These are phyloP conservation scores for Ophiostoma angusticollis DNA, from an alignment of 2,329 filamentous ascomycete genomes.

Conservation along the genomic window DNA sequence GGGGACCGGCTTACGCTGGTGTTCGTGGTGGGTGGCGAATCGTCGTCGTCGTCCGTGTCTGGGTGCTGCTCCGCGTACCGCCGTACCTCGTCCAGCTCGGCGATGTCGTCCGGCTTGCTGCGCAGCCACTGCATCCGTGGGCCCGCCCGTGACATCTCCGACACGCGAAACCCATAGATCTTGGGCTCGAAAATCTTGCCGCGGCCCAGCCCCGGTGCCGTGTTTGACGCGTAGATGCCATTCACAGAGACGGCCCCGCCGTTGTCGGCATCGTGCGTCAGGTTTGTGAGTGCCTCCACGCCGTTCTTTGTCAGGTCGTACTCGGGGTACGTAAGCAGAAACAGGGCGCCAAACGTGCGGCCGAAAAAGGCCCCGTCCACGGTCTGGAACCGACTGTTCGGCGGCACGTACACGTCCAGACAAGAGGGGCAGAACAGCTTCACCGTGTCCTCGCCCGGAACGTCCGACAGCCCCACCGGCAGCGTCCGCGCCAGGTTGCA, in stretches of 20 bases:
- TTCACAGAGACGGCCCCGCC: slow-evolving; percentile 47
- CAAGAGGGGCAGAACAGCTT: slow-evolving; percentile 97
- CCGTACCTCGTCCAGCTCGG: slow-evolving; percentile 70
- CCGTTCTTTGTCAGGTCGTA: slow-evolving; percentile 72
- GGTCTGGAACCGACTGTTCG: slow-evolving; percentile 92
- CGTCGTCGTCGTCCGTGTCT: slow-evolving; percentile 46
- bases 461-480: slow-evolving; percentile 86
- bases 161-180: slow-evolving; percentile 94
- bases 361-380: slow-evolving; percentile 98
- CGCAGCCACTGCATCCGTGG: slow-evolving; percentile 96
- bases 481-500: slow-evolving; percentile 85
- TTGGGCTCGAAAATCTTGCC: slow-evolving; percentile 84
- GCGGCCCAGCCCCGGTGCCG: slow-evolving; percentile 72
- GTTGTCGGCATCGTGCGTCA: slow-evolving; percentile 11
- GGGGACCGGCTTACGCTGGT: slow-evolving; percentile 29
- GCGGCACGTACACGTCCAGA: slow-evolving; percentile 91
- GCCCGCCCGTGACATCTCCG: slow-evolving; percentile 76
- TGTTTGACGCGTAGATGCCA: slow-evolving; percentile 74
- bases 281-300: slow-evolving; percentile 38
- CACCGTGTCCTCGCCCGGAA: slow-evolving; percentile 91
- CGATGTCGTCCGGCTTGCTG: slow-evolving; percentile 66
- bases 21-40: slow-evolving; percentile 45
- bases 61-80: slow-evolving; percentile 38
- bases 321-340: slow-evolving; percentile 97
- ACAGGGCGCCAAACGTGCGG: slow-evolving; percentile 90